Evolutionary conservation across 2,329 filamentous ascomycete genomes (phyloP).

Genomic region (Colletotrichum sp.): DNA sequence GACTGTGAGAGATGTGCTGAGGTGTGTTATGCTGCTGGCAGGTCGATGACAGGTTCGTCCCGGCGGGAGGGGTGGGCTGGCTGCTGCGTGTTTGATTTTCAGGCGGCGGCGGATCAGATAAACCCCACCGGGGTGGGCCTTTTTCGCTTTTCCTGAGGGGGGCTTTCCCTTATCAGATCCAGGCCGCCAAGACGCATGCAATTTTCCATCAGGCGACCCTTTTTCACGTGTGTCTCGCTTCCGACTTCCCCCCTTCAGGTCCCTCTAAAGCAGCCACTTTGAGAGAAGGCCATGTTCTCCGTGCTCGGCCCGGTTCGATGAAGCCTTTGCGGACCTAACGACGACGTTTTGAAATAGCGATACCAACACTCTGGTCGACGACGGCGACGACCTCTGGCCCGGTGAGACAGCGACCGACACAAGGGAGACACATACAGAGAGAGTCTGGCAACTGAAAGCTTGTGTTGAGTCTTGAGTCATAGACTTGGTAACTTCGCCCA

Average conservation of each 20-base stretch:
- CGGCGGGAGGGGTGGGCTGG: neutral
- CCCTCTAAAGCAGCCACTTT: neutral
- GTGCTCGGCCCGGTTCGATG: conserved; percentile 7
- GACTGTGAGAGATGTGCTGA: too few relatives aligned
- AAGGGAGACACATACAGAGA: neutral
- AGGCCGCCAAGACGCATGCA: neutral
- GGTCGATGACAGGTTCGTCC: neutral
- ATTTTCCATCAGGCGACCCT: conserved; percentile 15
- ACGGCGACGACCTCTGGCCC: neutral
- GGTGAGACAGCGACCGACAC: neutral
- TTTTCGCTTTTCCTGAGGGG: neutral
- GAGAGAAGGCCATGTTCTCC: conserved; percentile 3
- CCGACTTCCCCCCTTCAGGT: neutral
- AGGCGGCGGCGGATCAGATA: neutral
- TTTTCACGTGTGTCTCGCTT: conserved; percentile 8
- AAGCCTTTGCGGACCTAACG: neutral
- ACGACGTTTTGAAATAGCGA: neutral
- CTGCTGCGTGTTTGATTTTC: neutral
- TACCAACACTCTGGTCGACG: neutral
- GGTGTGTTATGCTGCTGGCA: neutral
- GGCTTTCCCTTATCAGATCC: conserved; percentile 19
- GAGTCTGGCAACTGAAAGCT: neutral
- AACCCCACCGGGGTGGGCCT: neutral
- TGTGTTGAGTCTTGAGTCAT: neutral
- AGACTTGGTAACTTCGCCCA: neutral